Evolutionary conservation across 371 early-diverging fungal genomes (phyloP).

Genomic region (Apophysomyces elegans): DNA sequence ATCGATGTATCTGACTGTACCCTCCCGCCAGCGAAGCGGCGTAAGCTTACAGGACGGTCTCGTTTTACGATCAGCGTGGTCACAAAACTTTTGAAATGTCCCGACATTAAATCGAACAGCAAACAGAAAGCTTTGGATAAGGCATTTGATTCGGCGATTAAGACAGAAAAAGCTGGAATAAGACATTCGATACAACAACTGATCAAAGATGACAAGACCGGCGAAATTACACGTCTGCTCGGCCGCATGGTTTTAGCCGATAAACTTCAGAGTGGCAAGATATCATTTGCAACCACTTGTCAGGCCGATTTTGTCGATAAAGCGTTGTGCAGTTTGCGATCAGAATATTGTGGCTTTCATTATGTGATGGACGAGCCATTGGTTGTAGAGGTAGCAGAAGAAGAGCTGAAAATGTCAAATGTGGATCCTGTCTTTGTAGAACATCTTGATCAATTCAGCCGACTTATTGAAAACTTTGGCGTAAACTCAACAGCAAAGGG

Average conservation of each 20-base stretch:
- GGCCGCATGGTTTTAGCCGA: conserved; percentile 21
- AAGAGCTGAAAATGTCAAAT: conserved; percentile 10
- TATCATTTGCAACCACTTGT: conserved; percentile 10
- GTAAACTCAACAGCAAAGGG: conserved; percentile 16
- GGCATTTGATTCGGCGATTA: not conserved
- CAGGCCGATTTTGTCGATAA: not conserved
- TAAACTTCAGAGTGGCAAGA: conserved; percentile 15
- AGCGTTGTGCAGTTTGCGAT: not conserved
- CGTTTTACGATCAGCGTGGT: conserved; percentile 9
- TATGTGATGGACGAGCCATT: conserved; percentile 20
- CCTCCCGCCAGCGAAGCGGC: conserved; percentile 13
- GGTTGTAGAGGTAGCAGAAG: conserved; percentile 21
- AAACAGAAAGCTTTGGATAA: conserved; percentile 1
- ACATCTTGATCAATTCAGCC: conserved; percentile 17
- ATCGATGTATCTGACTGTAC: conserved; percentile 19
- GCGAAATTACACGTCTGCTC: conserved; percentile 10
- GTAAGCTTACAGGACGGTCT: conserved; percentile 8
- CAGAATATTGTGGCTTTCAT: not conserved
- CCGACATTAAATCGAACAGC: not conserved
- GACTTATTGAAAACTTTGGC: conserved; percentile 17
- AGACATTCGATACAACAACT: not conserved
- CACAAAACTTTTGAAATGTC: not conserved
- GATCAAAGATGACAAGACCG: not conserved
- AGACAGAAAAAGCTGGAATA: not conserved
- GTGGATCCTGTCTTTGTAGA: conserved; percentile 12